Percentiles rank a stretch among this genome's conserved stretches.
Evolutionary conservation across 257 asterid genomes (phyloP).

Genomic region (Solanum bukasovii): DNA sequence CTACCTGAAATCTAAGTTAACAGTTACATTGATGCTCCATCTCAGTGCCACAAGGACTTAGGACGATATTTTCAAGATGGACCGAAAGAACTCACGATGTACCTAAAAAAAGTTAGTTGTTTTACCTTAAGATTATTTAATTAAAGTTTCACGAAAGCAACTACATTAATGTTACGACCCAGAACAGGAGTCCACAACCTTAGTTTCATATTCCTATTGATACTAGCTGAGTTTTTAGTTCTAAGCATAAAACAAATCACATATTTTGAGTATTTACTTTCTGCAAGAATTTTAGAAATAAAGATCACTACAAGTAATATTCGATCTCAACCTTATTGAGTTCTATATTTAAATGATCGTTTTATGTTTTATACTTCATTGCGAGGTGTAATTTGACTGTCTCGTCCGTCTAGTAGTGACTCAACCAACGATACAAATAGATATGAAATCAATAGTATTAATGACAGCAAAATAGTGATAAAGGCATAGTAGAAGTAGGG

Average conservation of each 20-base stretch:
- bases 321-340: too few species aligned
- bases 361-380: background rate
- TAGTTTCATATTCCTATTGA: background rate
- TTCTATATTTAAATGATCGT: too few species aligned
- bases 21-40: background rate
- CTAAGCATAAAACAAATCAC: background rate
- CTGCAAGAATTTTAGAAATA: too few species aligned
- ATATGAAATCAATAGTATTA: too few species aligned
- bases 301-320: background rate
- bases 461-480: too few species aligned
- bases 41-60: background rate
- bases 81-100: background rate
- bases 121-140: background rate
- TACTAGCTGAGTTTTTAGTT: background rate
- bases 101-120: background rate
- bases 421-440: too few species aligned
- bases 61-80: background rate
- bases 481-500: too few species aligned
- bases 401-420: too few species aligned
- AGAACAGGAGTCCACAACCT: background rate
- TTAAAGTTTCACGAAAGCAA: too few species aligned
- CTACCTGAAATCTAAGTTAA: background rate
- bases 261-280: too few species aligned
- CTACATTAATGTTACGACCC: background rate
- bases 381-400: too few species aligned